Base-by-base conservation (phyloP, 2,329 filamentous ascomycete genomes). In the Pseudohalonectria lignicola region DNA sequence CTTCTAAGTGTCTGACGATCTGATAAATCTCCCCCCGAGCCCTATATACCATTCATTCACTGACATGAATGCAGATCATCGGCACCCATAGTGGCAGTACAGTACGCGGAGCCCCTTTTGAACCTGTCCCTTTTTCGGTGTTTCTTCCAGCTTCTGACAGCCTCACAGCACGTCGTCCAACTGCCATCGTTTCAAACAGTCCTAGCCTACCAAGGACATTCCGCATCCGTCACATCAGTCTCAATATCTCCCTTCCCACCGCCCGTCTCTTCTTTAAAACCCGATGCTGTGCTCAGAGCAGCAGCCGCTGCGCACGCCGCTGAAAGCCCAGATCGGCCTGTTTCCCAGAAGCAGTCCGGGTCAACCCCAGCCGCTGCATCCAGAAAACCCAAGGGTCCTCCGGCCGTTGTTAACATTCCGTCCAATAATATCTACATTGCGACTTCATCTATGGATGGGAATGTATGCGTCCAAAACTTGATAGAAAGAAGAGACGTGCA, bases 31-130 rank as follows among this genome's bases (percentile, higher is more conserved):
- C n/a, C n/a, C n/a, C n/a, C n/a, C n/a, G n/a, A n/a, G n/a, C n/a
- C n/a, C n/a, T n/a, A n/a, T n/a, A n/a, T 36, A 33, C 36, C 13
- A 36, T 36, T 16, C 5, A 7, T 12, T 8, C 46, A 49, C 61
- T 64, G 48, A 61, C 49, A 47, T 42, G 43, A 52, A 8, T 28
- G 35, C 61, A 90, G 84, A 82, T 95, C 45, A 69, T 94, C 49
- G 92, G 90, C 47, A 95, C 92, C 23, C 90, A 98, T 59, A 94
- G 94, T 62, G 92, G 92, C 51, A 94, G 92, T 53, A 90, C 96
- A 52, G 86, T 93, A 70, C 67, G 82, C 18, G 6, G 16, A 33
- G 3, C 19, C 37, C 19, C 26, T 16, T 4, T 21, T 42, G 3
- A 19, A 37, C 19, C 26, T 16, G 5, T 20, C 43, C 20, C 35